Evolutionary conservation across 306 rosid species (phyloP), one percentile per base, ranked within the genome.

Genomic region (Trifolium subterraneum): DNA sequence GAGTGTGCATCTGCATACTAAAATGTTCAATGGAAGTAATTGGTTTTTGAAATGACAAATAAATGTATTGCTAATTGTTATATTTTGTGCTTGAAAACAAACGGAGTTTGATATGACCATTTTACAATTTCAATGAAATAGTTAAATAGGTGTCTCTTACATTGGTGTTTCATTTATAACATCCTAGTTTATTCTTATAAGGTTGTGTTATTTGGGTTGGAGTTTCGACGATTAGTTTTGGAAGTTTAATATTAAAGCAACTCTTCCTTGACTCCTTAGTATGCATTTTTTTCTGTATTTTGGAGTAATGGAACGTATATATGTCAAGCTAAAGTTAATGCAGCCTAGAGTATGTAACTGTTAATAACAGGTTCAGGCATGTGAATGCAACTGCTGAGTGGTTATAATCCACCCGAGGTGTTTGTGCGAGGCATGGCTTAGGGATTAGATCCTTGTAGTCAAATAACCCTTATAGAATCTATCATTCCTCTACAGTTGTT

Each of bases 11-110:
- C 11, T 18, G 25, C 22, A 18, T 18, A 11, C 23, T 51, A 51
- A 16, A 13, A 15, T 18, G 5, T 51, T 51, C 58, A 7, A 2
- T 8, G 7, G 1, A 50, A 22, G 64, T 29, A 33, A 12, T 77
- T 73, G 56, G 42, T 67, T 82, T 64, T 56, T 36, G 12, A 56
- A 15, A 61, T 68, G 73, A 8, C 14, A 20, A 9, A 50, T 39
- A 44, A 68, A 44, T 42, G 36, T 50, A 35, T 56, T 66, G 41
- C 70, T 54, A 13, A 42, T 56, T 66, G 42, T 59, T 54, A 14
- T 31, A 55, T 25, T 82, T 77, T 73, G 69, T 51, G 72, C 14
- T 42, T 39, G 68, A 35, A 68, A 33, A 65, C 65, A 47, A 60
- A 7, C 12, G 72, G 10, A 47, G 25, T 77, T 27, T 27, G 38